Base-by-base conservation (phyloP, 23 red algal species). In the Pyropia haitanensis region DNA sequence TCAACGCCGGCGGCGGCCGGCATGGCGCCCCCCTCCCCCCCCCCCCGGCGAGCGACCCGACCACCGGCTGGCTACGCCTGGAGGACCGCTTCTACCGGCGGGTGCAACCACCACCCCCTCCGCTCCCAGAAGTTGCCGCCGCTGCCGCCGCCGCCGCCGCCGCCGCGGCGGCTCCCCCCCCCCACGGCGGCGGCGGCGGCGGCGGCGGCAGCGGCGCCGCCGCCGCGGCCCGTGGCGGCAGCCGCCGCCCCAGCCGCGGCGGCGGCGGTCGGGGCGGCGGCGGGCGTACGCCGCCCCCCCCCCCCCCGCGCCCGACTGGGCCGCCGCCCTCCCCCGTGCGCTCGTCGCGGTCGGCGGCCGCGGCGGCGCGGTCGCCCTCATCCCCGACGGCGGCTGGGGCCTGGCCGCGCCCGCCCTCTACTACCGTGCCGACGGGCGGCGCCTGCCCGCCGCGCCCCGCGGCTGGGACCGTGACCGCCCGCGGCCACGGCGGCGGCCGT, bases 381-480 rank as follows among this genome's bases (percentile, higher is more conserved):
- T 85, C 65, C 59, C 80, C 21, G 61, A 85, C 48, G 70, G 58
- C 20, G 80, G 80, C 2, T 85, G 80, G 80, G 80, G 80, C 16
- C 32, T 83, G 2, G 60, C 65, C 19, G 58, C 52, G 46, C 58
- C 67, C 18, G 51, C 75, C 23, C 34, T 61, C 18, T 63, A 75
- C 68, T 62, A 74, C 70, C 58, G 53, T 2, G 46, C 60, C 52
- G 64, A 69, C 30, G 80, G 80, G 6, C 68, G 62, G 28, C 27
- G 48, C 17, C 24, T 85, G 50, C 39, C 39, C 10, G 39, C 39
- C 39, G 39, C 39, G 39, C 39, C 39, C 39, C 29, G 18, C 14
- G 46, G 27, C 12, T 75, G 63, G 27, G 69, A 75, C 19, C 55
- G 70, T 24, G 63, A 75, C 10, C 80, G 70, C 20, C 62, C 72